These are phyloP conservation scores for Prunus fruticosa DNA, from an alignment of 306 rosid genomes.

Conservation along the genomic window DNA sequence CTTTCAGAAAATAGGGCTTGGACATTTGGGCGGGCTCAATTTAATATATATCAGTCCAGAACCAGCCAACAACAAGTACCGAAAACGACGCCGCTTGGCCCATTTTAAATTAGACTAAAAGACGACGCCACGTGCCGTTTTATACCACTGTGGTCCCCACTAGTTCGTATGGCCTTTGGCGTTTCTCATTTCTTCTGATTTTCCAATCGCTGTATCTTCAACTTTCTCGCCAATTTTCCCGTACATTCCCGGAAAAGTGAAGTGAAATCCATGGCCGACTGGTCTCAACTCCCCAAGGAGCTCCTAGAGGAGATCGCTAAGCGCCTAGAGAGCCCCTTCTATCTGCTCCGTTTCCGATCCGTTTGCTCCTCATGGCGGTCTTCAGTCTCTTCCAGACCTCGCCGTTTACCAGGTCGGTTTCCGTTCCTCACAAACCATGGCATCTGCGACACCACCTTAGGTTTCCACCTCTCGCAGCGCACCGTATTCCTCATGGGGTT, in stretches of 20 bases:
- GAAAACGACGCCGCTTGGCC: too few relatives aligned
- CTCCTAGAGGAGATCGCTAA: slow-evolving; percentile 43
- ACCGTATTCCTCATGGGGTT: slow-evolving; percentile 29
- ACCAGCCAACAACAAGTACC: too few relatives aligned
- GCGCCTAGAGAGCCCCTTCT: slow-evolving; percentile 35
- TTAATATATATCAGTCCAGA: neutral
- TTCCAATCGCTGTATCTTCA: neutral
- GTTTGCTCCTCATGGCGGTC: slow-evolving; percentile 66
- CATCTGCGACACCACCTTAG: slow-evolving; percentile 32
- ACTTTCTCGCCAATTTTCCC: neutral
- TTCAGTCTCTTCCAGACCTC: slow-evolving; percentile 31
- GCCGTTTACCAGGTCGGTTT: slow-evolving; percentile 29
- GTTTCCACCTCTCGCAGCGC: slow-evolving; percentile 52
- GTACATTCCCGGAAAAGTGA: neutral
- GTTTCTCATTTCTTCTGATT: too few relatives aligned
- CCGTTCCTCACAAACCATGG: slow-evolving; percentile 51
- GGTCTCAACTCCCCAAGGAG: slow-evolving; percentile 64
- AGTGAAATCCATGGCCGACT: slow-evolving; percentile 44
- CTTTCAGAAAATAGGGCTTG: slow-evolving; percentile 4
- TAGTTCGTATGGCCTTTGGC: too few relatives aligned
- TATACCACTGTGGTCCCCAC: too few relatives aligned
- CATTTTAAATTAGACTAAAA: too few relatives aligned
- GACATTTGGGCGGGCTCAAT: slow-evolving; percentile 6
- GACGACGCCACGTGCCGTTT: too few relatives aligned
- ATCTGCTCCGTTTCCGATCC: slow-evolving; percentile 55